A percentile compares a stretch with the other conserved stretches of the same genome.
These are phyloP conservation scores for Escallonia herrerae DNA, from an alignment of 129 eudicot genomes.

Conservation along the genomic window DNA sequence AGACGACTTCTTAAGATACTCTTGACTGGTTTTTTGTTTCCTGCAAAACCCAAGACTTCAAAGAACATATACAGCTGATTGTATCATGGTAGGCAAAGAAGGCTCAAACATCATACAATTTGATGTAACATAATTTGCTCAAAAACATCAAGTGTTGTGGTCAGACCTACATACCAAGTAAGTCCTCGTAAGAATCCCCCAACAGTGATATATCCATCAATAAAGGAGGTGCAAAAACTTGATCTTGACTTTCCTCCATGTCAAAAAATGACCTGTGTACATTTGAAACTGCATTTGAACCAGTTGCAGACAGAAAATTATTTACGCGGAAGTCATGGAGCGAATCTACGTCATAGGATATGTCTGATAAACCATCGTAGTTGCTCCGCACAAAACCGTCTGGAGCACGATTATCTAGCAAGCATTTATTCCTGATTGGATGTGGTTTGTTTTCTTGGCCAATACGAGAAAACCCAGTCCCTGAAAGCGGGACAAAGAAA, in stretches of 20 bases:
- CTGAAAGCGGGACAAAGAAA: slow-evolving; percentile 80
- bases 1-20: neutral
- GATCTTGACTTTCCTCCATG: slow-evolving; percentile 63
- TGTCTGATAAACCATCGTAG: slow-evolving; percentile 34
- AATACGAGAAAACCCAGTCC: slow-evolving; percentile 61
- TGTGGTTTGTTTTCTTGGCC: slow-evolving; percentile 44
- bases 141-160: neutral
- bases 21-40: neutral
- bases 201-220: slow-evolving; percentile 72
- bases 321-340: slow-evolving; percentile 48
- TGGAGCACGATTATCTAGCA: slow-evolving; percentile 31
- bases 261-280: slow-evolving; percentile 64
- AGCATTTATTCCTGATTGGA: slow-evolving; percentile 42
- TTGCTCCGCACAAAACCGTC: slow-evolving; percentile 31
- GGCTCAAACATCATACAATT: too few species aligned
- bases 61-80: too few species aligned
- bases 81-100: too few species aligned
- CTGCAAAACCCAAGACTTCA: too few species aligned
- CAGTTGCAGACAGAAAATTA: slow-evolving; percentile 64
- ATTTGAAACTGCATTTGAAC: slow-evolving; percentile 62
- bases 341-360: slow-evolving; percentile 41
- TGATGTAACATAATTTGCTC: neutral
- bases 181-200: slow-evolving; percentile 75
- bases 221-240: slow-evolving; percentile 89
- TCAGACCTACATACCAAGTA: slow-evolving; percentile 56